Evolutionary conservation across 768 basidiomycete species (phyloP).

Genomic region (Hygrophoropsis aurantiaca): DNA sequence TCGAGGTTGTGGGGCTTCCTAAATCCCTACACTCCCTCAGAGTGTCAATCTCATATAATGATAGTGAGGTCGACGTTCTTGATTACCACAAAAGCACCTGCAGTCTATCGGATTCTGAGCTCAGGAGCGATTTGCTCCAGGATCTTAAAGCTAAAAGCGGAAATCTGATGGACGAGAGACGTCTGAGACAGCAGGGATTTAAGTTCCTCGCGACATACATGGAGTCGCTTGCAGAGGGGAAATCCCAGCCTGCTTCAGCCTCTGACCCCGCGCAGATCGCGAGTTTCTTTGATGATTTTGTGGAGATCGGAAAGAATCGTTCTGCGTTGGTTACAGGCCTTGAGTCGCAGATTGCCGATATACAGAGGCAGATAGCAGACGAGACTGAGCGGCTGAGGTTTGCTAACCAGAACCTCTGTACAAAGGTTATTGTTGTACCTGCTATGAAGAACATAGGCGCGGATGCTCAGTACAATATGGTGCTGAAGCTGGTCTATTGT

Average conservation of each 20-base stretch:
- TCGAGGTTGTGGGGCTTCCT: too few species aligned
- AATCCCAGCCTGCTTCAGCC: constrained; percentile 3
- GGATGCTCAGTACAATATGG: constrained; percentile 6
- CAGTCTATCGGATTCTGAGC: neutral
- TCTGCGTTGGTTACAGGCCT: constrained; percentile 15
- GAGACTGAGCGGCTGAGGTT: constrained; percentile 10
- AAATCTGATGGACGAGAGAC: constrained; percentile 16
- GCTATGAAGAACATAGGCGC: too few species aligned
- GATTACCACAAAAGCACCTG: constrained; percentile 10
- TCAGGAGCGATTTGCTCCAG: constrained; percentile 2
- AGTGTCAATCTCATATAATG: too few species aligned
- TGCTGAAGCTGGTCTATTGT: constrained; percentile 20
- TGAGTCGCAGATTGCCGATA: constrained; percentile 10
- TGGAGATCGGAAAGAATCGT: constrained; percentile 18
- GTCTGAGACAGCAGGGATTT: constrained; percentile 17
- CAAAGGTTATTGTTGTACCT: constrained; percentile 10
- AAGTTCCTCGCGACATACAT: constrained; percentile 25
- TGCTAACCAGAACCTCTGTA: neutral
- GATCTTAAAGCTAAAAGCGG: constrained; percentile 10
- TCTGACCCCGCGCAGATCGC: constrained; percentile 16
- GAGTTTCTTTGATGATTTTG: constrained; percentile 19
- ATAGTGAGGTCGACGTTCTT: constrained; percentile 9
- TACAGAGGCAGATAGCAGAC: constrained; percentile 9
- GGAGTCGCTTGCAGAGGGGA: constrained; percentile 24
- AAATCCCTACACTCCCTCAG: too few species aligned